Evolutionary conservation across 352 stramenopile species (phyloP).

Genomic region (Phytopythium vexans): DNA sequence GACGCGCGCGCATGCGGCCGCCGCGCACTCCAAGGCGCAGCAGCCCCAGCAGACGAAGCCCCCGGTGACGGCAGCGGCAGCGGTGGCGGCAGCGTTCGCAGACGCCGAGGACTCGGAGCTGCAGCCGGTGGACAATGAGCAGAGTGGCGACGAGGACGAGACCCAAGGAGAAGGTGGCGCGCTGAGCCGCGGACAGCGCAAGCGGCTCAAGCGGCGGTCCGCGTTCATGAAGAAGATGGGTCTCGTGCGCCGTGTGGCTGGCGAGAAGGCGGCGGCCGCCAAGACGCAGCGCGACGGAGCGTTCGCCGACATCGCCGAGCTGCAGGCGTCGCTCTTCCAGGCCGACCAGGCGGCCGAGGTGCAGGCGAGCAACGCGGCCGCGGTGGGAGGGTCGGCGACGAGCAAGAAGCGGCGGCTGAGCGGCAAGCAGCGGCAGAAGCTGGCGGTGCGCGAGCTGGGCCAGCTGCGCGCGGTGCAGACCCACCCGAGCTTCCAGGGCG

Average conservation of each 20-base stretch:
- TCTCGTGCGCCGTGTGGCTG: constrained; percentile 61
- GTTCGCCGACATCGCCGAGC: constrained; percentile 68
- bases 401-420: constrained; percentile 59
- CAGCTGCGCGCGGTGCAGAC: constrained; percentile 85
- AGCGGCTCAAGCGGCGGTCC: constrained; percentile 74
- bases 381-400: neutral
- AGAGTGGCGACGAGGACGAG: constrained; percentile 26
- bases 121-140: constrained; percentile 27
- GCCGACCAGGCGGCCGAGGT: constrained; percentile 35
- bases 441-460: constrained; percentile 77
- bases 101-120: constrained; percentile 30
- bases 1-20: constrained; percentile 44
- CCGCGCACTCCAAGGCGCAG: constrained; percentile 35
- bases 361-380: constrained; percentile 18
- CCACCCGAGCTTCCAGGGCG: constrained; percentile 73
- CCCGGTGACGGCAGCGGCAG: constrained; percentile 37
- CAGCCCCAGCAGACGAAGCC: constrained; percentile 22
- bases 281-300: constrained; percentile 50
- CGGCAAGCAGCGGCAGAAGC: constrained; percentile 79
- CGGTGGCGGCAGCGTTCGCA: constrained; percentile 62
- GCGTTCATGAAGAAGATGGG: constrained; percentile 88
- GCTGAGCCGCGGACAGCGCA: constrained; percentile 79
- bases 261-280: constrained; percentile 43
- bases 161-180: constrained; percentile 20
- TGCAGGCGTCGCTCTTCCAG: constrained; percentile 71